phyloP scores from a whole-genome alignment of 805 yeast genomes.

The Teunomyces barrocoloradensis region DNA sequence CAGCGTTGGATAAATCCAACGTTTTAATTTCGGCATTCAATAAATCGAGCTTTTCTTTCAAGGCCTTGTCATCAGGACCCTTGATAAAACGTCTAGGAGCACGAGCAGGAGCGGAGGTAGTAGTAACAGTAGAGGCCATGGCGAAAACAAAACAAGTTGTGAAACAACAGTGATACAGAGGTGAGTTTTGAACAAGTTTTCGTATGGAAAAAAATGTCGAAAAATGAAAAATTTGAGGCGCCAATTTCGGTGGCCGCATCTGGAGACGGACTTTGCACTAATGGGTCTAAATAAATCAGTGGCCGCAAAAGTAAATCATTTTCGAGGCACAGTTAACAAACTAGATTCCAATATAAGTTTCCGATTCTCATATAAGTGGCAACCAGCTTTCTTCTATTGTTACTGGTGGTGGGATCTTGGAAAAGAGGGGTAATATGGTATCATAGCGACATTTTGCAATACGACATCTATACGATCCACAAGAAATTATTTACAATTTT shows the following conservation, averaged over 20 bases:
- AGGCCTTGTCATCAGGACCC: slow-evolving; percentile 68
- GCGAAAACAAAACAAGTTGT: not conserved
- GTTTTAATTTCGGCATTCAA: slow-evolving; percentile 61
- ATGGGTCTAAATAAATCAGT: not conserved
- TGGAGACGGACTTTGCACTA: not conserved
- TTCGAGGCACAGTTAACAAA: too few relatives aligned
- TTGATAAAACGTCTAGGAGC: slow-evolving; percentile 54
- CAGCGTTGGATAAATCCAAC: slow-evolving; percentile 53
- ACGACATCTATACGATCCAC: not conserved
- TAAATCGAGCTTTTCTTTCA: slow-evolving; percentile 56
- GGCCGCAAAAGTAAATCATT: too few relatives aligned
- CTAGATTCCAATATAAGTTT: too few relatives aligned
- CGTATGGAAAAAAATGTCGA: slow-evolving; percentile 6
- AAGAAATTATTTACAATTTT: not conserved
- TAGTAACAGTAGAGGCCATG: slow-evolving; percentile 10
- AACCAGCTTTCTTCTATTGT: too few relatives aligned
- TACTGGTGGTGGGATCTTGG: too few relatives aligned
- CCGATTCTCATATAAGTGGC: too few relatives aligned
- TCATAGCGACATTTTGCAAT: not conserved
- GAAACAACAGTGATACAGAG: not conserved
- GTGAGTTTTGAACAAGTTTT: slow-evolving; percentile 2
- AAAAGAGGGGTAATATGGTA: too few relatives aligned
- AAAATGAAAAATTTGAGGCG: slow-evolving; percentile 8
- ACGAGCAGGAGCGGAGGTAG: slow-evolving; percentile 6
- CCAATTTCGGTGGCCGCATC: not conserved